A percentile compares a stretch with the other conserved stretches of the same genome.
These are phyloP conservation scores for Collybia nuda DNA, from an alignment of 768 basidiomycete species.

Conservation along the genomic window DNA sequence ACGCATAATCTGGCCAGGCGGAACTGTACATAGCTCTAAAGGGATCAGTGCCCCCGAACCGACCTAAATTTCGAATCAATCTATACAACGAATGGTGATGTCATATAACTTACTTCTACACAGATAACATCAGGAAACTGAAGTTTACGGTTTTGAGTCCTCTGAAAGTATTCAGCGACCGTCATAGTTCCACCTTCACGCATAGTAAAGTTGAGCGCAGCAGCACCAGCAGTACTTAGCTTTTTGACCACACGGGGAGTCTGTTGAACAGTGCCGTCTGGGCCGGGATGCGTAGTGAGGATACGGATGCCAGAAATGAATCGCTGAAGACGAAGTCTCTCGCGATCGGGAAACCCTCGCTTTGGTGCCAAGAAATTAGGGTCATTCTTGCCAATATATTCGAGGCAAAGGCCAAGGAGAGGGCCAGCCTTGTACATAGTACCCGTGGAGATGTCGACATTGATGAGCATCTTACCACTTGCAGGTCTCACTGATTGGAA, in stretches of 20 bases:
- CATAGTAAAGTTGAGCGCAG: slow-evolving; percentile 51
- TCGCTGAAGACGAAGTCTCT: slow-evolving; percentile 52
- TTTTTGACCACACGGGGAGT: slow-evolving; percentile 64
- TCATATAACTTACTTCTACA: slow-evolving; percentile 50
- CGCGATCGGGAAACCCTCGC: slow-evolving; percentile 51
- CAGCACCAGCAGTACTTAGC: slow-evolving; percentile 53
- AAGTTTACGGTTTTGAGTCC: slow-evolving; percentile 50
- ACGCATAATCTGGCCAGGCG: slow-evolving; percentile 66
- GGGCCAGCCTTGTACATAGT: slow-evolving; percentile 67
- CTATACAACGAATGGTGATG: slow-evolving; percentile 1
- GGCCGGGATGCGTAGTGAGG: slow-evolving; percentile 36
- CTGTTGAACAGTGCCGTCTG: slow-evolving; percentile 23
- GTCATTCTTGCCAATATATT: slow-evolving; percentile 38
- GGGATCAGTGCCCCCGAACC: slow-evolving; percentile 62
- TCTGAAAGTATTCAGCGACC: slow-evolving; percentile 61
- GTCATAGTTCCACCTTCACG: slow-evolving; percentile 55
- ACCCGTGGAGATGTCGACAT: slow-evolving; percentile 72
- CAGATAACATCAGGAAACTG: slow-evolving; percentile 65
- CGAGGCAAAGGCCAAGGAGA: slow-evolving; percentile 51
- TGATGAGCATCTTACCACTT: slow-evolving; percentile 56
- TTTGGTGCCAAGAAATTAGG: slow-evolving; percentile 38
- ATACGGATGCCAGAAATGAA: slow-evolving; percentile 57
- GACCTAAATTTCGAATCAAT: slow-evolving; percentile 37
- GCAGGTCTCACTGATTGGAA: slow-evolving; percentile 73
- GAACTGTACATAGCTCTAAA: slow-evolving; percentile 59